Evolutionary conservation across 1,284 basidiomycete species (phyloP).

Genomic region (Irpex sp.): DNA sequence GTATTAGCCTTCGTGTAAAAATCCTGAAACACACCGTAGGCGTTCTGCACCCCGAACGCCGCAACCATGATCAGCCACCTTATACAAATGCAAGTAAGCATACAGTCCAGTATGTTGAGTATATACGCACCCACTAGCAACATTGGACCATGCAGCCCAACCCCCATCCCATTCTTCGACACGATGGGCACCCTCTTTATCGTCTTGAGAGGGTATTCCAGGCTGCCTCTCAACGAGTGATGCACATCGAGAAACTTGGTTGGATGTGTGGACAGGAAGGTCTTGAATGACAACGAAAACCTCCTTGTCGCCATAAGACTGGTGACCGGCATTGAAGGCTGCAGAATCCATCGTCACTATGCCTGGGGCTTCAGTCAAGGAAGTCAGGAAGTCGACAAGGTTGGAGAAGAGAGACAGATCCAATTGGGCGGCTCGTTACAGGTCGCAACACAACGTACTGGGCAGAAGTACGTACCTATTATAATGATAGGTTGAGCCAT

Average conservation of each 20-base stretch:
- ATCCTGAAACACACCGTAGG: slow-evolving; percentile 23
- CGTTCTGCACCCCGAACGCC: slow-evolving; percentile 3
- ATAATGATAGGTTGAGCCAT: not conserved
- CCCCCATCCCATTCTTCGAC: not conserved
- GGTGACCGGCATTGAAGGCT: too few species aligned
- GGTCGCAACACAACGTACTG: not conserved
- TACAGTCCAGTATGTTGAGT: too few species aligned
- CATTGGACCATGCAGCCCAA: not conserved
- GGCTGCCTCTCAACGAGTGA: too few species aligned
- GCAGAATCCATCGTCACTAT: not conserved
- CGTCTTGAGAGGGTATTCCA: too few species aligned
- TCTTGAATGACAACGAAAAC: too few species aligned
- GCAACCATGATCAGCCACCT: not conserved
- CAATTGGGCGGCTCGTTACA: not conserved
- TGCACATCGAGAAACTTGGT: too few species aligned
- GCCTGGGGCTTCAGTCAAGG: not conserved
- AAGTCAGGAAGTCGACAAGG: not conserved
- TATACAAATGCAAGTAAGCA: not conserved
- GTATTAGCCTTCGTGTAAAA: slow-evolving; percentile 13
- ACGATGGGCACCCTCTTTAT: too few species aligned
- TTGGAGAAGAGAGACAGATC: not conserved
- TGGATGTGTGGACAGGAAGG: too few species aligned
- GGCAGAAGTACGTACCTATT: not conserved
- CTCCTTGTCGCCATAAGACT: too few species aligned
- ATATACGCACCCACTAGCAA: not conserved